A percentile compares a stretch with the other conserved stretches of the same genome.
Conservation (phyloP, 1,139 yeast genomes). For the Blastobotrys illinoisensis region DNA sequence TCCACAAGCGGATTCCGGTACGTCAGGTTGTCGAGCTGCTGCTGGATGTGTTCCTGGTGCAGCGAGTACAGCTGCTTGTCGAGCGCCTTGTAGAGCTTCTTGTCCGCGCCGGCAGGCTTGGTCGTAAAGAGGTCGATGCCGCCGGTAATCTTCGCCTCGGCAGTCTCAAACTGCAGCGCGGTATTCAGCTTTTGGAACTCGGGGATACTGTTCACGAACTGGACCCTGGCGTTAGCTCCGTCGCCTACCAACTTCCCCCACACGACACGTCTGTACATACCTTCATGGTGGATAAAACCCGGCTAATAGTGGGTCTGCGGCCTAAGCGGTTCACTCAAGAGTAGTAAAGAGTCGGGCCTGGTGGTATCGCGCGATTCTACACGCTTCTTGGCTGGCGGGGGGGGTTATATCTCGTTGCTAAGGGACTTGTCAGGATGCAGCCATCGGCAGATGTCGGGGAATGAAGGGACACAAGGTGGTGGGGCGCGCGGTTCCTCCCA, state of each 20-base stretch:
- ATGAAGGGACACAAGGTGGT: not conserved
- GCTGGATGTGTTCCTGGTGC: slow-evolving; percentile 15
- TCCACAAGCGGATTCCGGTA: not conserved
- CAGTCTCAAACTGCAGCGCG: slow-evolving; percentile 78
- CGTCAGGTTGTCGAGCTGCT: slow-evolving; percentile 4
- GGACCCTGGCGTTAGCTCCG: not conserved
- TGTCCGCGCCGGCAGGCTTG: slow-evolving; percentile 84
- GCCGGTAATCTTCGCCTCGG: slow-evolving; percentile 84
- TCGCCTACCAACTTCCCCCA: not conserved
- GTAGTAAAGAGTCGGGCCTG: not conserved
- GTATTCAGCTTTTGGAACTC: slow-evolving; percentile 87
- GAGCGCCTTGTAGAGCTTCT: slow-evolving; percentile 79
- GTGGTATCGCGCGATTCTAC: not conserved
- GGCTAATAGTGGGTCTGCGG: not conserved
- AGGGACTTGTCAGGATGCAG: not conserved
- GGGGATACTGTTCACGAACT: slow-evolving; percentile 81
- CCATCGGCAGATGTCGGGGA: not conserved
- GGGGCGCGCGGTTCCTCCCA: not conserved
- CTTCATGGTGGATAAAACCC: not conserved
- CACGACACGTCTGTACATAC: not conserved
- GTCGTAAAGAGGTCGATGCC: slow-evolving; percentile 93
- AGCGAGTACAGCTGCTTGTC: slow-evolving; percentile 53
- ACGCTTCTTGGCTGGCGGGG: not conserved
- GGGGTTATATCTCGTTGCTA: not conserved
- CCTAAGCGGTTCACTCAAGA: not conserved